Conservation (phyloP, 768 basidiomycete genomes). For the Tephrocybe sp. region DNA sequence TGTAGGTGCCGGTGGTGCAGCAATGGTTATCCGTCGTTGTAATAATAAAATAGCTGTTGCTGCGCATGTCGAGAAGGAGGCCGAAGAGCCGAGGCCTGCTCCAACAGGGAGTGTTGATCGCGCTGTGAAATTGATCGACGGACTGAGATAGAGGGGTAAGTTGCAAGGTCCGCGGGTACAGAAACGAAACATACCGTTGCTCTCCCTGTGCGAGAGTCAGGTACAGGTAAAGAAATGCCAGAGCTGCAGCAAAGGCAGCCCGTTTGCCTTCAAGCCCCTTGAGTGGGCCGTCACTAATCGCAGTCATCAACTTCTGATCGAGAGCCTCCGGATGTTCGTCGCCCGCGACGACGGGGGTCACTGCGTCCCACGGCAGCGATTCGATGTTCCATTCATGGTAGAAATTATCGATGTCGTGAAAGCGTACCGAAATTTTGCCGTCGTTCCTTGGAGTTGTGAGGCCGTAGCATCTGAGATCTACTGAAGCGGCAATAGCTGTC, state of each 20-base stretch:
- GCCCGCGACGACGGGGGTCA: slow-evolving; percentile 49
- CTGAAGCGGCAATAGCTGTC: slow-evolving; percentile 93
- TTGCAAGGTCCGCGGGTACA: slow-evolving; percentile 14
- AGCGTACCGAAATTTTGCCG: slow-evolving; percentile 68
- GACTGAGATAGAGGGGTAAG: slow-evolving; percentile 40
- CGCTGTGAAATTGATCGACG: slow-evolving; percentile 73
- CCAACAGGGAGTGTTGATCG: slow-evolving; percentile 91
- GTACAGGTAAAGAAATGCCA: slow-evolving; percentile 93
- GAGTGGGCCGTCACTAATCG: slow-evolving; percentile 52
- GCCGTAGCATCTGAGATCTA: slow-evolving; percentile 94
- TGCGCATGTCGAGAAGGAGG: slow-evolving; percentile 88
- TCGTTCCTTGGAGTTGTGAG: slow-evolving; percentile 74
- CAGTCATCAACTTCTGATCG: slow-evolving; percentile 70
- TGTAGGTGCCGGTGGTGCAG: slow-evolving; percentile 47
- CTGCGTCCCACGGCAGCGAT: slow-evolving; percentile 75
- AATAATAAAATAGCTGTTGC: slow-evolving; percentile 78
- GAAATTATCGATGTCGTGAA: slow-evolving; percentile 77
- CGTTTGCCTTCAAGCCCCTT: slow-evolving; percentile 33
- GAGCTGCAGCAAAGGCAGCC: slow-evolving; percentile 38
- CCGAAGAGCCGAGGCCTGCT: slow-evolving; percentile 95
- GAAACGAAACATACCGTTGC: slow-evolving; percentile 47
- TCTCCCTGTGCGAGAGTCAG: slow-evolving; percentile 65
- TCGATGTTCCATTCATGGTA: slow-evolving; percentile 79
- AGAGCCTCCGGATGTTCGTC: slow-evolving; percentile 61
- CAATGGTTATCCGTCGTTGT: slow-evolving; percentile 62